Evolutionary conservation across 2,329 filamentous ascomycete species (phyloP), one percentile per base, ranked within the genome.

Genomic region (Claviceps maximensis): DNA sequence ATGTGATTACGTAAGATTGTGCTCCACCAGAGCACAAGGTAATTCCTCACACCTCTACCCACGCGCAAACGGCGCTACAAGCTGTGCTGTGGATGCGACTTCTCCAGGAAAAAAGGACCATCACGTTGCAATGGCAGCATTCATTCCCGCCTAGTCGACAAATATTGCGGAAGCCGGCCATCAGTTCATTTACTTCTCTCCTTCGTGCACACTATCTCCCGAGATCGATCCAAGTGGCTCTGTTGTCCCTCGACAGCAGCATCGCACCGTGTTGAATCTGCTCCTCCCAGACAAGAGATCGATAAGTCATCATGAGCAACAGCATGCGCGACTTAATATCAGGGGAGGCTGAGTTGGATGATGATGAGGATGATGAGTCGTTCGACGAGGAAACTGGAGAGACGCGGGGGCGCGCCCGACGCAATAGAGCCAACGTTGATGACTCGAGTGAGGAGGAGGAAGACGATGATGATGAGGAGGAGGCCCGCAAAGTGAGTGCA

Each of bases 371-470:
- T 51, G 89, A 94, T 56, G 88, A 87, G 62, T 88, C 86, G 10
- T 85, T 85, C 56, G 85, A 89, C 61, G 88, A 90, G 59, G 86
- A 88, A 57, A 83, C 78, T 27, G 86, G 82, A 51, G 78, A 86
- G 61, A 68, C 72, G 47, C 73, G n/a, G n/a, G n/a, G n/a, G n/a
- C n/a, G 71, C 47, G 59, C 68, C 51, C 73, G 74, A 64, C 67
- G 74, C 55, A 63, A 58, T n/a, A 36, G 59, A 29, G 55, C 55
- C 46, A 61, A 55, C 5, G 70, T 88, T 52, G 84, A 91, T 62
- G 89, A 95, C 69, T 95, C 88, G 0, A 94, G 87, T 61, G 89
- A 95, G 61, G 89, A 95, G 64, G 89, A 94, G 57, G 88, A 95
- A 36, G 88, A 94, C 52, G 89, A 95, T 55, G 89, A 95, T 54